Conservation (phyloP, 805 yeast genomes). For the Ogataea trehalophila region DNA sequence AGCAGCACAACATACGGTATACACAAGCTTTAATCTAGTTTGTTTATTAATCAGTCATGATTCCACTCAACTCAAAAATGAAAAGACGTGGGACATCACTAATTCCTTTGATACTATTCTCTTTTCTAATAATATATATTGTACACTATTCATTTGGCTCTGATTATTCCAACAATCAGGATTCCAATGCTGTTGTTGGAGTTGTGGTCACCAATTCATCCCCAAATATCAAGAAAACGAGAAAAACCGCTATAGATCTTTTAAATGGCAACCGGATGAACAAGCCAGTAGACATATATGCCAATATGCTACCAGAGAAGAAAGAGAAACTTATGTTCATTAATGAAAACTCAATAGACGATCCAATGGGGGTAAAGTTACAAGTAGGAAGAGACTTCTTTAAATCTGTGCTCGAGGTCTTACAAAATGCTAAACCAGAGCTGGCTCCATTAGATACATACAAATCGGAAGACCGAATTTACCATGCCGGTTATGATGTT, state of each 20-base stretch:
- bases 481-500: slow-evolving; percentile 49
- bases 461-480: slow-evolving; percentile 41
- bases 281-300: slow-evolving; percentile 1
- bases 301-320: slow-evolving; percentile 9
- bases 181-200: slow-evolving; percentile 33
- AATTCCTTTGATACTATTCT: neutral
- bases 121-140: neutral
- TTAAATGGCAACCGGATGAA: slow-evolving; percentile 1
- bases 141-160: neutral
- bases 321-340: slow-evolving; percentile 18
- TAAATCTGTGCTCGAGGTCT: slow-evolving; percentile 35
- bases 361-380: slow-evolving; percentile 30
- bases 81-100: neutral
- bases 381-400: slow-evolving; percentile 39
- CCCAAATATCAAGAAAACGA: neutral
- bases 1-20: too few species aligned
- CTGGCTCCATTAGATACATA: slow-evolving; percentile 39
- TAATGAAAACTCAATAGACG: slow-evolving; percentile 24
- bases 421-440: slow-evolving; percentile 4
- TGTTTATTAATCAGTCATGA: neutral
- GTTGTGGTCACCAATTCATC: slow-evolving; percentile 17
- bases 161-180: slow-evolving; percentile 2
- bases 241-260: slow-evolving; percentile 16
- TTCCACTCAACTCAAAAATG: neutral
- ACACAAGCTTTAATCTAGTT: too few species aligned